Evolutionary conservation across 805 yeast species (phyloP).

Genomic region (Kregervanrija pseudodelftensis): DNA sequence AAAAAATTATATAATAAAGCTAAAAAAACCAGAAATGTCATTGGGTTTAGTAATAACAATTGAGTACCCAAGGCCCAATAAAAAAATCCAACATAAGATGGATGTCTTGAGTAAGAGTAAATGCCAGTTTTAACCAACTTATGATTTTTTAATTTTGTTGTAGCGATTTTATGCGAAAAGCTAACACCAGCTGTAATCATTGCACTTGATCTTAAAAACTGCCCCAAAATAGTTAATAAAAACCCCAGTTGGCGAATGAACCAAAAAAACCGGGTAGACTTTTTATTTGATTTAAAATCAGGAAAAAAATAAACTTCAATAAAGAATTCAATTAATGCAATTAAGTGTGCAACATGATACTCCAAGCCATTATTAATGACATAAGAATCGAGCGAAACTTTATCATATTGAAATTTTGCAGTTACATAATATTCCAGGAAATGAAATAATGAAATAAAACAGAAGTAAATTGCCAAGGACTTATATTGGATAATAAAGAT

Average conservation of each 20-base stretch:
- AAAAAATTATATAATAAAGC: constrained; percentile 66
- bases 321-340: constrained; percentile 45
- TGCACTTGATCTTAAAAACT: constrained; percentile 59
- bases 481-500: constrained; percentile 24
- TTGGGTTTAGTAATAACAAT: constrained; percentile 57
- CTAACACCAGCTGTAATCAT: constrained; percentile 86
- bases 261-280: neutral
- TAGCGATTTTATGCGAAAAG: constrained; percentile 74
- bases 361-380: constrained; percentile 55
- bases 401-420: constrained; percentile 59
- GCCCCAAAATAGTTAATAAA: constrained; percentile 49
- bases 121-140: constrained; percentile 66
- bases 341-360: constrained; percentile 49
- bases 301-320: constrained; percentile 39
- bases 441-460: constrained; percentile 59
- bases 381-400: constrained; percentile 65
- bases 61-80: constrained; percentile 93
- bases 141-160: constrained; percentile 47
- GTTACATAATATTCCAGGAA: constrained; percentile 78
- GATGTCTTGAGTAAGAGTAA: constrained; percentile 68
- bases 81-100: constrained; percentile 85
- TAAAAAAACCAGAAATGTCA: constrained; percentile 48
- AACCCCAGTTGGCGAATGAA: constrained; percentile 37
- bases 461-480: constrained; percentile 38
- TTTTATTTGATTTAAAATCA: constrained; percentile 25